Evolutionary conservation across 768 basidiomycete genomes (phyloP), one percentile per base, ranked within the genome.

Genomic region (Russula earlei): DNA sequence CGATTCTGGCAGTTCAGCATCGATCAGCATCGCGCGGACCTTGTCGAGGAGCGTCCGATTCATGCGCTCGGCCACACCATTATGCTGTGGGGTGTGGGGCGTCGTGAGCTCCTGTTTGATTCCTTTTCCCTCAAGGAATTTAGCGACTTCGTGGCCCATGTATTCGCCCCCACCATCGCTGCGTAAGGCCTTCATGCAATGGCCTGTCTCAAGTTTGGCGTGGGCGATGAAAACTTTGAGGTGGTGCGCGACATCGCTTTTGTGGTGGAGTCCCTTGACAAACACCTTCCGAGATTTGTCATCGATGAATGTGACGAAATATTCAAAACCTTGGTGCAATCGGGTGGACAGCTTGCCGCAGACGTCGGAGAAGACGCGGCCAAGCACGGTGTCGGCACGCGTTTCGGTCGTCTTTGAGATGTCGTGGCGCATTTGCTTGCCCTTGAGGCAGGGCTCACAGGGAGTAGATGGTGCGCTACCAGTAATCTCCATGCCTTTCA

Each of bases 131-230:
- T 29, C 5, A 0, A 65, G 51, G 53, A 55, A 66, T 1, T n/a
- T 31, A 0, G 15, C 36, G 60, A 56, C 8, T 24, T 47, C 5
- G 9, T 41, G 9, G 22, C 52, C 2, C 10, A 52, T 29, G 37
- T 63, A 70, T 58, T 71, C 65, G 0, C 64, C 61, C 8, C 68
- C 65, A 31, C 61, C 59, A 50, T 71, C 63, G 5, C 40, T 52
- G 11, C 56, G 55, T 3, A 70, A 52, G 22, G 31, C 29, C 37
- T 70, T 65, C 11, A 67, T 29, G 0, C 24, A 2, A 11, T 52
- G 14, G 1, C 66, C 62, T 0, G 60, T 62, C 17, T 64, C 38
- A 1, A 51, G 41, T 47, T 67, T 59, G 0, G 49, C 45, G 0
- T 48, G 38, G 0, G 54, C 44, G 15, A 67, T n/a, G 59, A 63